phyloP scores from a whole-genome alignment of 805 yeast genomes.

The Ogataea methylovora region DNA sequence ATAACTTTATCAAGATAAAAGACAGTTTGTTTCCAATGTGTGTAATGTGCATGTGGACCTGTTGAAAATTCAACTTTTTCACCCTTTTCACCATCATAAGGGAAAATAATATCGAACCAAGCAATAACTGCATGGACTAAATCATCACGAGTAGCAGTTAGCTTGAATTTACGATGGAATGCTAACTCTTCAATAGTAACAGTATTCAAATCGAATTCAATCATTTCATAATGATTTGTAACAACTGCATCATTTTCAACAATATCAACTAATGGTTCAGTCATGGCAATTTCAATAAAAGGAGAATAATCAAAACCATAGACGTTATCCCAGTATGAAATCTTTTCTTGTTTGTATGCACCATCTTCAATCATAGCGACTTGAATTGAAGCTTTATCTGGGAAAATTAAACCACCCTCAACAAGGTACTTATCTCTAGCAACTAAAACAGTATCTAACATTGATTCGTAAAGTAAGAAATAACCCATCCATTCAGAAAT shows the following conservation, averaged over 20 bases:
- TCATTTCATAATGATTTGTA: slow-evolving; percentile 64
- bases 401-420: slow-evolving; percentile 85
- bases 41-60: slow-evolving; percentile 89
- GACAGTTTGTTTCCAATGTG: slow-evolving; percentile 99
- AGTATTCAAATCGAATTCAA: slow-evolving; percentile 85
- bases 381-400: slow-evolving; percentile 86
- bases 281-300: slow-evolving; percentile 76
- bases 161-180: slow-evolving; percentile 60
- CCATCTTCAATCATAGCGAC: slow-evolving; percentile 92
- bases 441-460: slow-evolving; percentile 91
- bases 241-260: slow-evolving; percentile 69
- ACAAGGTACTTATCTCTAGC: slow-evolving; percentile 88
- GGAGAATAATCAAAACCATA: slow-evolving; percentile 96
- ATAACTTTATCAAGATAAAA: slow-evolving; percentile 82
- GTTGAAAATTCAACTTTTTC: slow-evolving; percentile 76
- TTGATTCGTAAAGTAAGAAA: slow-evolving; percentile 89
- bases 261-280: slow-evolving; percentile 94
- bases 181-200: slow-evolving; percentile 77
- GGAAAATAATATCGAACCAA: slow-evolving; percentile 95
- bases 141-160: slow-evolving; percentile 73
- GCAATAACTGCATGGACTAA: slow-evolving; percentile 81
- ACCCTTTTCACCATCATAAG: slow-evolving; percentile 41
- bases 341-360: slow-evolving; percentile 84
- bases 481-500: slow-evolving; percentile 99
- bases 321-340: slow-evolving; percentile 92